These are phyloP conservation scores for Nicotiana obtusifolia DNA, from an alignment of 257 asterid genomes.

Conservation along the genomic window DNA sequence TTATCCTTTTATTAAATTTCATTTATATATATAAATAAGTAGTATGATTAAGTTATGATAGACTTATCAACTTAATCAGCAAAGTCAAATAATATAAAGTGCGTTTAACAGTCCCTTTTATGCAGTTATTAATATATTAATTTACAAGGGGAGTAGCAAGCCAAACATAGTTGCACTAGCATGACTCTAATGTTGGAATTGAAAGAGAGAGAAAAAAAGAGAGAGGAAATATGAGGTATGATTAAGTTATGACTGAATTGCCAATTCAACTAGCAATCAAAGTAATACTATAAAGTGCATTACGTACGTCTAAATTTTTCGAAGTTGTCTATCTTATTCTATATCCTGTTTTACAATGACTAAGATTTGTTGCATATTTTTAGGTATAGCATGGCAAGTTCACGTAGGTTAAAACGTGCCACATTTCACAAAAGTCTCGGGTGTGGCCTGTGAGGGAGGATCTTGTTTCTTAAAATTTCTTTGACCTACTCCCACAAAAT, in stretches of 20 bases:
- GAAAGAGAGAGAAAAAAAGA: no score
- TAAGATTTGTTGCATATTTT: background rate
- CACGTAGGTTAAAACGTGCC: background rate
- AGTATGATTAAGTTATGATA: no score
- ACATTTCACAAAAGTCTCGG: slow-evolving; percentile 12
- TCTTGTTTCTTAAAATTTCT: slow-evolving; percentile 15
- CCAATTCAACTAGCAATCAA: background rate
- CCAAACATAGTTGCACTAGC: no score
- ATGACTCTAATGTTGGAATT: no score
- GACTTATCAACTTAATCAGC: no score
- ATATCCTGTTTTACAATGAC: background rate
- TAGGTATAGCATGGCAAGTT: background rate
- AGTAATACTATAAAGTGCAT: background rate
- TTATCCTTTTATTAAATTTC: no score
- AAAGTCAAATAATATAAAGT: no score
- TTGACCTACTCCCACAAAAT: background rate
- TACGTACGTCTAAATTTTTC: background rate
- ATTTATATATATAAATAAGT: no score
- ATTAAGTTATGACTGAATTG: background rate
- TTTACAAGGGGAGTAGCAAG: no score
- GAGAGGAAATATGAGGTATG: background rate
- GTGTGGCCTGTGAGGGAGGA: slow-evolving; percentile 26
- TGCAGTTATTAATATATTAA: no score
- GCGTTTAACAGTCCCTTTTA: no score
- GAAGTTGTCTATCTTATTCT: background rate